Conservation (phyloP, 2,329 filamentous ascomycete species). For the Xylaria sp. region DNA sequence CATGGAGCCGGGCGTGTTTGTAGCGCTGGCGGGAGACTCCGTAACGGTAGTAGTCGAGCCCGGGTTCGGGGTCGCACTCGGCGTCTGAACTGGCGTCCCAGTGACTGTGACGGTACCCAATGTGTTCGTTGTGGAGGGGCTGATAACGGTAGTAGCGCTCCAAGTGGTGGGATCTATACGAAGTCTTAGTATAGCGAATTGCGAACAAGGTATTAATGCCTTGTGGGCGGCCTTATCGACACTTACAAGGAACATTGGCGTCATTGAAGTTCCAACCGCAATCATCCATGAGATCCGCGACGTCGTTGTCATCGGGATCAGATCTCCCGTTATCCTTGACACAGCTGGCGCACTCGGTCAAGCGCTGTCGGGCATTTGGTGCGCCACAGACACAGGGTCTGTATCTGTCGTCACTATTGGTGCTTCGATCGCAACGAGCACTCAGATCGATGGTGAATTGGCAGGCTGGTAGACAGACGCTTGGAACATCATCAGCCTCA, state of each 20-base stretch:
- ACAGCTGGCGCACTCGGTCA: conserved; percentile 32
- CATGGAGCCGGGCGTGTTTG: conserved; percentile 6
- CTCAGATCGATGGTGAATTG: conserved; percentile 31
- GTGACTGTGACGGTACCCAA: conserved; percentile 4
- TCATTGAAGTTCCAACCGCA: conserved; percentile 31
- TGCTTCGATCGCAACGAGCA: conserved; percentile 26
- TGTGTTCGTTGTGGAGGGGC: not conserved
- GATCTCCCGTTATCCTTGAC: conserved; percentile 24
- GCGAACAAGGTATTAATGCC: not conserved
- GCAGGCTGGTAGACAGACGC: conserved; percentile 25
- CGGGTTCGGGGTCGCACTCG: not conserved
- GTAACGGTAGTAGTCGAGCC: conserved; percentile 4
- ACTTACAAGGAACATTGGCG: conserved; percentile 25
- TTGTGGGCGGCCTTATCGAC: not conserved
- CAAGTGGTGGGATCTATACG: conserved; percentile 14
- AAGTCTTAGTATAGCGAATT: not conserved
- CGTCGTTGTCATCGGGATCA: conserved; percentile 31
- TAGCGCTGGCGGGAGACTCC: not conserved
- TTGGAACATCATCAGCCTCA: conserved; percentile 24
- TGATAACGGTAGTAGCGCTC: not conserved
- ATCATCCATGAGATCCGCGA: conserved; percentile 32
- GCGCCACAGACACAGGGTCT: conserved; percentile 27
- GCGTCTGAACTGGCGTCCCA: not conserved
- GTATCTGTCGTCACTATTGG: conserved; percentile 24
- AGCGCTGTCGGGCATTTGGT: conserved; percentile 8